Base-by-base conservation (phyloP, 768 basidiomycete genomes). In the Mrakia gelida region DNA sequence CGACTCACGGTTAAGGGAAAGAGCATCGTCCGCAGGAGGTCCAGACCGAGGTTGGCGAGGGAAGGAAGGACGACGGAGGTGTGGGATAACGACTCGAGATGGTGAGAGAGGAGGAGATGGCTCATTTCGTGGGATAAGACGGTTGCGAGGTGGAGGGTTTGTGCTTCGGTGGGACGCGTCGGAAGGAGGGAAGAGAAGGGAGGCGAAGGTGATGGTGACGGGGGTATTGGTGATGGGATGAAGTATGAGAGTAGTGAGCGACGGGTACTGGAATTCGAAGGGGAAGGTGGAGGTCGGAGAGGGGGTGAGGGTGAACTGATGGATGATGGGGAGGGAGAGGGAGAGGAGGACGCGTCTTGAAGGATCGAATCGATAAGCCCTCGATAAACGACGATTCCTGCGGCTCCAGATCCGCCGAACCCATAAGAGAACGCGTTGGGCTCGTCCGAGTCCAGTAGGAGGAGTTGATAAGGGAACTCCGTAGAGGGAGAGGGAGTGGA, bases 371-470 rank as follows among this genome's bases (percentile, higher is more conserved):
- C 92, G 71, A 98, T 83, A 85, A 98, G 93, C 8, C 96, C 96
- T 18, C 92, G 93, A 84, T 93, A 98, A 13, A 99, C 90, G 75
- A 98, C 95, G 77, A 99, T 89, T 9, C 97, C 96, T 77, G 94
- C 95, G 0, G 91, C 93, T 54, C 93, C 92, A 81, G 94, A 90
- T 18, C 94, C 94, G 6, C 84, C 84, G 80, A 98, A 98, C 1
- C 96, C 96, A 82, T 95, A 98, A 0, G 92, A 93, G 84, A 99
- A 97, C 1, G 97, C 96, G 82, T 98, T 99, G 13, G 89, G 88
- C 78, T 92, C 91, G 0, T 93, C 91, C 79, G 91, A 13, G 72
- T 98, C 93, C 67, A 96, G 89, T n/a, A 99, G 84, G 63, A 99
- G 87, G 9, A 99, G 86, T 49, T 93, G 92, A 83, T 95, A 98